Evolutionary conservation across 108 stramenopile genomes (phyloP).

Genomic region (Fistulifera solaris): DNA sequence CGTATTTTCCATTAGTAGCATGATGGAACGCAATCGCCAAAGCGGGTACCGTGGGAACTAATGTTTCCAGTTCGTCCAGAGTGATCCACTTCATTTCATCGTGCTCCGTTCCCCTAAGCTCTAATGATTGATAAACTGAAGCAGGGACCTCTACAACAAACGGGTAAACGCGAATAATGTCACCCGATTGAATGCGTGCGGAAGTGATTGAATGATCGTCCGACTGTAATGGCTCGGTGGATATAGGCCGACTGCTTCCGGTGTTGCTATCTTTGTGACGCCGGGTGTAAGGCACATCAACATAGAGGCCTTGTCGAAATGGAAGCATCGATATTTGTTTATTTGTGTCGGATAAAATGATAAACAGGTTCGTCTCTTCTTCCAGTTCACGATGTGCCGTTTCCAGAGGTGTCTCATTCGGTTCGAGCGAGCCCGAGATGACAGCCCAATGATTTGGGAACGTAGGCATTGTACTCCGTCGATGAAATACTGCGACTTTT

Average conservation of each 20-base stretch:
- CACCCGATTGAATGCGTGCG: constrained; percentile 15
- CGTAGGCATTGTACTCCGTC: constrained; percentile 36
- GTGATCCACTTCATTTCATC: constrained; percentile 29
- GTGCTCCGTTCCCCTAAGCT: constrained; percentile 40
- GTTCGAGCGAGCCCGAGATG: constrained; percentile 35
- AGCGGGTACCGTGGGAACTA: constrained; percentile 27
- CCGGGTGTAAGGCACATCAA: constrained; percentile 17
- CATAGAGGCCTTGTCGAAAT: constrained; percentile 19
- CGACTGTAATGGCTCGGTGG: neutral
- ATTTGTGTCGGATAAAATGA: constrained; percentile 4
- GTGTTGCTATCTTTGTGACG: neutral
- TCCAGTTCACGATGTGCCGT: constrained; percentile 33
- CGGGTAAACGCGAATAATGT: constrained; percentile 44
- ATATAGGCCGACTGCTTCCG: too few relatives aligned
- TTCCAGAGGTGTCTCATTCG: constrained; percentile 28
- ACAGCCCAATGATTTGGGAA: constrained; percentile 36
- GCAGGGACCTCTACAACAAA: constrained; percentile 24
- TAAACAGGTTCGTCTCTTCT: constrained; percentile 37
- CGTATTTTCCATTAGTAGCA: constrained; percentile 30
- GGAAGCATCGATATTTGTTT: constrained; percentile 2
- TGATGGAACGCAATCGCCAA: constrained; percentile 44
- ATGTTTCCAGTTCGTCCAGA: constrained; percentile 25
- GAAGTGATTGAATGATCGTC: constrained; percentile 1
- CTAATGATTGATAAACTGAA: neutral
- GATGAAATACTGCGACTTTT: constrained; percentile 15